Evolutionary conservation across 495 filamentous ascomycete species (phyloP), one percentile per base, ranked within the genome.

Genomic region (Talaromyces ruber): DNA sequence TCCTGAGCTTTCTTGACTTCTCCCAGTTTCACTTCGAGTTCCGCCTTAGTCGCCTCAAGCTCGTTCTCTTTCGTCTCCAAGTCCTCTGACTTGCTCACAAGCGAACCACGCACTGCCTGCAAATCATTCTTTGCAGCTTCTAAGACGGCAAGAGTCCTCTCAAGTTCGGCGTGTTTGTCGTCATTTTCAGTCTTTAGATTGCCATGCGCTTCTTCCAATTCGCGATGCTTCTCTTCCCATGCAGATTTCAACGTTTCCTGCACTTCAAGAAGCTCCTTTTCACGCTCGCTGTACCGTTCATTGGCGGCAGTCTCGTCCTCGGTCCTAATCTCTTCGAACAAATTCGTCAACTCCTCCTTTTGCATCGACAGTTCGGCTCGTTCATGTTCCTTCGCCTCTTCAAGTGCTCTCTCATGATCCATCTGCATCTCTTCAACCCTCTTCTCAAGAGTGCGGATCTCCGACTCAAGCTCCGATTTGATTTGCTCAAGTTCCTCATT

Each of bases 401-500:
- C 71, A 8, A 68, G 37, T 37, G 73, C 76, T 58, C 72, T 70
- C 32, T 70, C 69, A 47, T 80, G 75, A 2, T 67, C 61, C 18
- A 73, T 70, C 30, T 68, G 64, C 3, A 76, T 68, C 32, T 79
- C 79, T 25, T 76, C 66, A 2, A 85, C 73, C 53, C 72, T 70
- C n/a, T 68, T 72, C 37, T 81, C 80, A 47, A 87, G 64, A 62
- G 78, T 77, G 52, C 69, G 73, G 51, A 87, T 74, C 64, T 86
- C 82, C 4, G 68, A 70, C 61, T 82, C 79, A 61, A 84, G 72
- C 39, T 76, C 69, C 32, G 68, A 62, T 24, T 78, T 78, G 43
- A 60, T 57, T 22, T 71, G 63, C 2, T 70, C 68, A 21, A 80
- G 70, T 65, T 82, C 73, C 55, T 76, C 71, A 52, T 76, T 76